Percentiles rank a stretch among this genome's conserved stretches.
These are phyloP conservation scores for Irpex lacteus DNA, from an alignment of 1,284 basidiomycete species.

Conservation along the genomic window DNA sequence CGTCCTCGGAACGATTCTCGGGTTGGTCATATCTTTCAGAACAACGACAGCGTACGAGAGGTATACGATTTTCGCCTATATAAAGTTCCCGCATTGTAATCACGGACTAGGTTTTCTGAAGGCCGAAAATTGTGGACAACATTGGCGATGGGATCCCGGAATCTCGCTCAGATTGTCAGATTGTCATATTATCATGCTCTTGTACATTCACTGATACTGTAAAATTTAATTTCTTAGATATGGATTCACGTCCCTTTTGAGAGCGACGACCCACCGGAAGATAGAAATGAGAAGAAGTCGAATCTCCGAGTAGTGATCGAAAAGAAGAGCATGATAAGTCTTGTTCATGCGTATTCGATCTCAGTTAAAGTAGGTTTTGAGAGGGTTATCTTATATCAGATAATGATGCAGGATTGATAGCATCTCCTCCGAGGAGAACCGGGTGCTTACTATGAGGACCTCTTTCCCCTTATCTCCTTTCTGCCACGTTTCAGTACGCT, in stretches of 20 bases:
- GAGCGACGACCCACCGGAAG: conserved; percentile 36
- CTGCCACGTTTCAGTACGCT: conserved; percentile 52
- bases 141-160: conserved; percentile 52
- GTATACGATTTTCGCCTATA: conserved; percentile 27
- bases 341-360: conserved; percentile 65
- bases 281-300: conserved; percentile 29
- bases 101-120: conserved; percentile 47
- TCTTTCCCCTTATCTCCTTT: conserved; percentile 42
- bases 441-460: conserved; percentile 42
- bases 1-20: conserved; percentile 40
- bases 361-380: conserved; percentile 47
- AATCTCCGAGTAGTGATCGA: conserved; percentile 55
- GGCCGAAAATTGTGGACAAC: conserved; percentile 64
- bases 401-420: conserved; percentile 11
- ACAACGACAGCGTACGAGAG: conserved; percentile 61
- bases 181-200: neutral
- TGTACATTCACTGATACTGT: neutral
- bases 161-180: conserved; percentile 50
- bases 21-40: conserved; percentile 39
- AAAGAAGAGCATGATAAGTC: conserved; percentile 72
- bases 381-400: neutral
- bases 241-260: conserved; percentile 61
- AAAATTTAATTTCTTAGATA: conserved; percentile 35
- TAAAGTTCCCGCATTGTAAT: neutral
- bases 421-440: conserved; percentile 42